Evolutionary conservation across 306 rosid genomes (phyloP).

Genomic region (Clitoria ternatea): DNA sequence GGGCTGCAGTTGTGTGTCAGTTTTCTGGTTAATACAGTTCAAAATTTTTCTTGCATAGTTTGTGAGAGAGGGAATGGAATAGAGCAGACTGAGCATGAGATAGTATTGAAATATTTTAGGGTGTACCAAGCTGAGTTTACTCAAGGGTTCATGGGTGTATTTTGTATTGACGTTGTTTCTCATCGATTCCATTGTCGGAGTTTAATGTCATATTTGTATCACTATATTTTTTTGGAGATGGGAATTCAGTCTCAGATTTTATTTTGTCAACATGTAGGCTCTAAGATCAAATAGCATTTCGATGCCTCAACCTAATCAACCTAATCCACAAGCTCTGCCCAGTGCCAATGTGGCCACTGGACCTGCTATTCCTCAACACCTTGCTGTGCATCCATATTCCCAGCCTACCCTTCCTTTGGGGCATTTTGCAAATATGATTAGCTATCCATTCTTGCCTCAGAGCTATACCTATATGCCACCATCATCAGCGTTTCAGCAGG

Average conservation of each 20-base stretch:
- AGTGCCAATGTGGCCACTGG: conserved; percentile 77
- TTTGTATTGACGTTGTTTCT: neutral
- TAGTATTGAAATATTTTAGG: neutral
- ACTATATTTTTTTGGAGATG: neutral
- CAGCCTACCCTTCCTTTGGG: conserved; percentile 92
- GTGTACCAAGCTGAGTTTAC: no score
- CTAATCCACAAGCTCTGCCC: conserved; percentile 57
- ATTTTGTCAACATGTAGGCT: conserved; percentile 45
- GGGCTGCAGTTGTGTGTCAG: neutral
- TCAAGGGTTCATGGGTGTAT: neutral
- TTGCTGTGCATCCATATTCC: conserved; percentile 92
- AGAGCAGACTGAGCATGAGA: neutral
- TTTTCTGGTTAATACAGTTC: neutral
- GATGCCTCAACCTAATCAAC: conserved; percentile 74
- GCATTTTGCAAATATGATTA: conserved; percentile 84
- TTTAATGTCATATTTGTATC: neutral
- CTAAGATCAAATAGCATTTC: conserved; percentile 68
- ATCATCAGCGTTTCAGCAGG: conserved; percentile 91
- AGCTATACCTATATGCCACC: conserved; percentile 98
- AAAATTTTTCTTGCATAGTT: no score
- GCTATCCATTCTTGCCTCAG: conserved; percentile 98
- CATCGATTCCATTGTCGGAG: neutral
- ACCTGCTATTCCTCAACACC: conserved; percentile 91
- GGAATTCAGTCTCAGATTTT: conserved; percentile 8
- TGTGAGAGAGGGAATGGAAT: neutral